Base-by-base conservation (phyloP, 2,329 filamentous ascomycete genomes). In the Drechslerella dactyloides region DNA sequence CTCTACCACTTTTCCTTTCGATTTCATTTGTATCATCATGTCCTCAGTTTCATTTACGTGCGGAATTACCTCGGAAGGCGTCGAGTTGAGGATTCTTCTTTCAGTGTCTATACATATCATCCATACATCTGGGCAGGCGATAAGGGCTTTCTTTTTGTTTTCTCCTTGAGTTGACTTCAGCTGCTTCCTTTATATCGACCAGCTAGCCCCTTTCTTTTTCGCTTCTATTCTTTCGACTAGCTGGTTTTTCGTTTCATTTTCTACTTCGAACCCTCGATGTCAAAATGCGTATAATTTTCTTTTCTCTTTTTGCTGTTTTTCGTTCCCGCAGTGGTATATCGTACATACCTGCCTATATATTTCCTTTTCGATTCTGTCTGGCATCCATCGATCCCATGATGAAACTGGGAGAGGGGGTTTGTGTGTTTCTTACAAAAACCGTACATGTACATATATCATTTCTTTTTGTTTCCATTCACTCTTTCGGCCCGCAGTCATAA, bases 1-100 rank as follows among this genome's bases (percentile, higher is more conserved):
- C 40, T 11, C 44, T 19, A 21, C n/a, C 19, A 37, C 27, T 37
- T 51, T 55, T 60, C 51, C 30, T 48, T 30, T 21, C 50, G 42
- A 50, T 60, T 69, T 66, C 52, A n/a, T 75, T 57, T 75, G 57
- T 74, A 68, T 8, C 3, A 33, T 74, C 57, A 48, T 75, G 66
- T 74, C 53, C 73, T 55, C 53, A 13, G 44, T 23, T 51, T 51
- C 40, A 35, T 24, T 64, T 50, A 17, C 19, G 27, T 53, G 19
- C 46, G 59, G 52, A 50, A 46, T 59, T 61, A 69, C 58, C 60
- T 66, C 59, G 57, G 62, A 40, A 53, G 61, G 63, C 69, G 63
- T 73, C 61, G 54, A 68, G 63, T 65, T 68, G 64, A 46, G 35
- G 59, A 42, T 42, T 60, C 5, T 51, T 62, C 65, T 73, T 54